phyloP scores from a whole-genome alignment of 169 alveolate genomes.

The Plasmodium chabaudi region DNA sequence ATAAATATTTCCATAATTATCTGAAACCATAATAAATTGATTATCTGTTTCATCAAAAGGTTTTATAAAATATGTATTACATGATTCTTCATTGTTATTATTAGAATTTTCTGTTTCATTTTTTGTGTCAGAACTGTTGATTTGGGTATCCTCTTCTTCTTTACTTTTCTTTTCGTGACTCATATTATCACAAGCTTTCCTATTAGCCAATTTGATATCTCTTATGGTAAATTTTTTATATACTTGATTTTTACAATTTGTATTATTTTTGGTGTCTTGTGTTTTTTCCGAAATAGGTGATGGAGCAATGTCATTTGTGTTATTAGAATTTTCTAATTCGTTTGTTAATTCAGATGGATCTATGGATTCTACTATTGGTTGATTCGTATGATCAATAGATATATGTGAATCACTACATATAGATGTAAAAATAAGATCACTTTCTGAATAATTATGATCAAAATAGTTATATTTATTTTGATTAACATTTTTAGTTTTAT shows the following conservation, averaged over 20 bases:
- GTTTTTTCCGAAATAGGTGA: too few relatives aligned
- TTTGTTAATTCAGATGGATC: too few relatives aligned
- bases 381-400: background rate
- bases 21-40: constrained; percentile 78
- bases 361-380: too few relatives aligned
- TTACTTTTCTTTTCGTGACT: background rate
- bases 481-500: constrained; percentile 60
- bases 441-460: constrained; percentile 60
- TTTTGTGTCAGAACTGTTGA: constrained; percentile 2
- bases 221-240: too few relatives aligned
- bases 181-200: too few relatives aligned
- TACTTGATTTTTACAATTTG: too few relatives aligned
- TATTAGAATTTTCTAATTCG: too few relatives aligned
- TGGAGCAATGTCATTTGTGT: too few relatives aligned
- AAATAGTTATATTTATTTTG: constrained; percentile 44
- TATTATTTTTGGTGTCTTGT: too few relatives aligned
- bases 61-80: constrained; percentile 41
- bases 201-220: too few relatives aligned
- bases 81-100: constrained; percentile 3
- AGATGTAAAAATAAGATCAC: constrained; percentile 58
- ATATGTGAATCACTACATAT: constrained; percentile 42
- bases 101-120: constrained; percentile 29
- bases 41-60: constrained; percentile 52
- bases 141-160: background rate
- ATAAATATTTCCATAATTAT: constrained; percentile 82